Evolutionary conservation across 768 basidiomycete species (phyloP), one percentile per base, ranked within the genome.

Genomic region (Cyathus striatus): DNA sequence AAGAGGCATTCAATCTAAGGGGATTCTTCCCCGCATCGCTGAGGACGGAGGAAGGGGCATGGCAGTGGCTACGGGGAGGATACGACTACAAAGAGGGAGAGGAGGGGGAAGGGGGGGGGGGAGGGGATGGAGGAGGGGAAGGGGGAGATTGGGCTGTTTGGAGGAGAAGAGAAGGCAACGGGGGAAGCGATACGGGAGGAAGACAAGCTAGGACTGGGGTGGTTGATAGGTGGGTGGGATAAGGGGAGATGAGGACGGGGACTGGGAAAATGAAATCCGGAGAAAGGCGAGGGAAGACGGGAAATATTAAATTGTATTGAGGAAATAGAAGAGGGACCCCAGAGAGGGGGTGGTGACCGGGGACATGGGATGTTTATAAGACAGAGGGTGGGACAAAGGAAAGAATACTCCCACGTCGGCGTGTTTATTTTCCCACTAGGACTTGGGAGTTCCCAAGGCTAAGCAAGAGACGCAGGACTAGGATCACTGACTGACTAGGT

Each of bases 171-270:
- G 47, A 54, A 54, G 44, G 44, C 54, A 39, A 62, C 61, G 23
- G 54, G 65, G 36, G 64, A 66, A 40, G 53, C 52, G 41, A 61
- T 71, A 39, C 61, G 61, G 46, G 59, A 57, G 18, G 75, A 76
- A 47, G 76, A 78, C 58, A 76, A 75, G 59, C 50, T 75, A 47
- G 76, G 76, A 22, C 60, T 75, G 20, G 56, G 78, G 43, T n/a
- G n/a, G n/a, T 61, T 67, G 39, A 52, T 75, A 25, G 58, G 75
- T 74, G 54, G 40, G 73, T 63, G 40, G 10, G 22, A 40, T 14
- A 10, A 9, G 36, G 18, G 9, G 36, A 7, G 21, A 10, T 14
- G 42, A 26, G 27, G 23, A 38, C 24, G 25, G 42, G 21, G 16
- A n/a, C 12, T 23, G 25, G 23, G 14, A 35, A 26, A 30, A 9